Percentiles rank a stretch among this genome's conserved stretches.
Evolutionary conservation across 2,329 filamentous ascomycete genomes (phyloP).

Genomic region (Chrysoporthe cubensis): DNA sequence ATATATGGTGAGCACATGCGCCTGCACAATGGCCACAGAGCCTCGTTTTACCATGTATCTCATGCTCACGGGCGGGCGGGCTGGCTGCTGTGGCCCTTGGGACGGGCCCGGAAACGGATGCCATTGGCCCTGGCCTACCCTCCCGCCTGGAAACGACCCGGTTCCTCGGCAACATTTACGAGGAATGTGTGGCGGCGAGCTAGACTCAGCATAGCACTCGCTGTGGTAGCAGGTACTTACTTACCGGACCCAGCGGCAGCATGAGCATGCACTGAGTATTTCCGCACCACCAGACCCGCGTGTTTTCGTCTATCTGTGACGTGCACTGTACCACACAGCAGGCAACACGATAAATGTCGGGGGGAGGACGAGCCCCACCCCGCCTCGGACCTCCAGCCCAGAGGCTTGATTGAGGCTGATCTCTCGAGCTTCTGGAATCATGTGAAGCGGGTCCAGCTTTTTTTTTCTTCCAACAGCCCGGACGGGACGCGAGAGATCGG

Average conservation of each 20-base stretch:
- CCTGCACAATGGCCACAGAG: neutral
- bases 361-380: neutral
- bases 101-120: neutral
- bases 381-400: neutral
- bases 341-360: neutral
- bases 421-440: slow-evolving; percentile 1
- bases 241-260: too few species aligned
- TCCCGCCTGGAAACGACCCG: neutral
- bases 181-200: too few species aligned
- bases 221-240: too few species aligned
- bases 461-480: neutral
- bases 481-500: neutral
- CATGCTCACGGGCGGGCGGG: neutral
- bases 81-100: neutral
- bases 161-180: neutral
- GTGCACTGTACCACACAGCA: neutral
- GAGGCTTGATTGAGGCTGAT: neutral
- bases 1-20: neutral
- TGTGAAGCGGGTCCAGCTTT: neutral
- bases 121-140: neutral
- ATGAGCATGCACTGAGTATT: neutral
- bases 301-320: neutral
- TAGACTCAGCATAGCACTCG: too few species aligned
- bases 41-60: neutral
- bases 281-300: neutral